Base-by-base conservation (phyloP, 805 yeast genomes). In the Wickerhamiella lipophila region DNA sequence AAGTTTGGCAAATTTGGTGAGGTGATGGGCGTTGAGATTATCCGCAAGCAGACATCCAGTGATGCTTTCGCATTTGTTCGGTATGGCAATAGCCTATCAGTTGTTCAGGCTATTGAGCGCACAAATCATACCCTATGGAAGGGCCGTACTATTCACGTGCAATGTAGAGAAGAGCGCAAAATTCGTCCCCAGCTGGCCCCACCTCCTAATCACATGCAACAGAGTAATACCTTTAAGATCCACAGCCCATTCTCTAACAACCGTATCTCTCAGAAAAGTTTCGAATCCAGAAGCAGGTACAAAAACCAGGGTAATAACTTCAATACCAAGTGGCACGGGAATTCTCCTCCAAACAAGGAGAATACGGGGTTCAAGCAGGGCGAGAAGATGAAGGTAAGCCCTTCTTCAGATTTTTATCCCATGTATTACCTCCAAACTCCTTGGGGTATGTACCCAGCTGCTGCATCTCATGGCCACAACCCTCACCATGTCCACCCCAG, bases 121-220 rank as follows among this genome's bases (percentile, higher is more conserved):
- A 60, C 57, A 40, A 85, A 87, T 60, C 94, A 85, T 64, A 72
- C 94, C 2, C 74, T 79, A 62, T 77, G 86, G 59, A 66, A 76
- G 57, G 77, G 76, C 50, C 79, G 74, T 61, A 81, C 89, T 7
- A 81, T 86, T 70, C 92, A 83, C 62, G 95, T 86, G 42, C 94
- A 84, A 63, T 83, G 81, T 60, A 75, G 83, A 50, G 92, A 83
- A 61, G 64, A 78, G 57, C 40, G 41, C 34, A 19, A 27, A 29
- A n/a, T 39, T 7, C 39, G 36, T 12, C 46, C 49, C 3, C 40
- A 38, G 34, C 26, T 40, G 21, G 49, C 49, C 3, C 49, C 49
- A 4, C 49, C 49, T 8, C 49, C 44, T n/a, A 44, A 16, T 23
- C 47, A 44, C 16, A 69, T 71, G 52, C 69, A 65, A 51, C 61